Conservation (phyloP, 495 filamentous ascomycete genomes). For the Lasiosphaeria miniovina region DNA sequence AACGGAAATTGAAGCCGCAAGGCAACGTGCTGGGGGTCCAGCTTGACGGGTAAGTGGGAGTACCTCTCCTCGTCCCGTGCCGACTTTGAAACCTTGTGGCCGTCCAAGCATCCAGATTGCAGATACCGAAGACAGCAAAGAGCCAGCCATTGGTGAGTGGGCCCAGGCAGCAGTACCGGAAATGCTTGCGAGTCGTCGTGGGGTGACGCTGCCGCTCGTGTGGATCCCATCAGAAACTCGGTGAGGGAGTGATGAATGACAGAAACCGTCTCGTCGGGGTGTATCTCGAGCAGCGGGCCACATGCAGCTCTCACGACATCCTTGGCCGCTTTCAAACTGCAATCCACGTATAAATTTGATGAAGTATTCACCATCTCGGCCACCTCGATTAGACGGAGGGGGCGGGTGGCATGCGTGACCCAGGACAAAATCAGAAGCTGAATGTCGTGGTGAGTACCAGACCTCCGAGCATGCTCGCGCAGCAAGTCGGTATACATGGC, state of each 20-base stretch:
- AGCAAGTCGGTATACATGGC: slow-evolving; percentile 48
- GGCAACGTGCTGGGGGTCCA: not conserved
- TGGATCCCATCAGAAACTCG: slow-evolving; percentile 41
- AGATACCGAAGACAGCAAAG: slow-evolving; percentile 25
- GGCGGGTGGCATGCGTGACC: slow-evolving; percentile 49
- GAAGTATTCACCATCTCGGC: slow-evolving; percentile 36
- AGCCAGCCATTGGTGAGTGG: slow-evolving; percentile 27
- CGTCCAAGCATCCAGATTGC: slow-evolving; percentile 17
- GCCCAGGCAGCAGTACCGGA: slow-evolving; percentile 27
- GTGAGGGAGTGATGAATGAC: slow-evolving; percentile 56
- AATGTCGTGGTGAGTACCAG: slow-evolving; percentile 34
- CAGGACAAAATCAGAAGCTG: slow-evolving; percentile 47
- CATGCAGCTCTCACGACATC: slow-evolving; percentile 31
- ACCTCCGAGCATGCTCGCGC: slow-evolving; percentile 35
- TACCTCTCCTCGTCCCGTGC: not conserved
- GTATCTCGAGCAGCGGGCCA: slow-evolving; percentile 51
- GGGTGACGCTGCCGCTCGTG: slow-evolving; percentile 7
- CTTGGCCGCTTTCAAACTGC: slow-evolving; percentile 24
- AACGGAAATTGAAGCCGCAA: slow-evolving; percentile 17
- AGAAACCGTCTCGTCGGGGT: slow-evolving; percentile 47
- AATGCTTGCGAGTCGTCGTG: slow-evolving; percentile 11
- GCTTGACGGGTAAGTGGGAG: not conserved
- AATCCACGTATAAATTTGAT: slow-evolving; percentile 5
- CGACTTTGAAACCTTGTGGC: not conserved
- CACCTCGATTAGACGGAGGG: slow-evolving; percentile 50